phyloP scores from a whole-genome alignment of 768 basidiomycete genomes.

The Candolleomyces eurysporus region DNA sequence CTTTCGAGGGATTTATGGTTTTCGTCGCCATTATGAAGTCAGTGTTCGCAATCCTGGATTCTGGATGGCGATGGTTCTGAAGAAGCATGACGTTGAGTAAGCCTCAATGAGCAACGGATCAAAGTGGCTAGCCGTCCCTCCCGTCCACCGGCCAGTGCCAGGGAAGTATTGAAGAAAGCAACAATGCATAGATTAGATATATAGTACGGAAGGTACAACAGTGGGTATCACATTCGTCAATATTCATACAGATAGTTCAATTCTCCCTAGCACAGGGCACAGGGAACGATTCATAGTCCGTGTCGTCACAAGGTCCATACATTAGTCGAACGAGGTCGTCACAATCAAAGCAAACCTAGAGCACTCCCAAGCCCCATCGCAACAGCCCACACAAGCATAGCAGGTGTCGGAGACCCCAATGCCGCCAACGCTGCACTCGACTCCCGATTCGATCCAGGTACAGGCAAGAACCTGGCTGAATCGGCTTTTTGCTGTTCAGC shows the following conservation, averaged over 20 bases:
- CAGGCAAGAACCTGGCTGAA: slow-evolving; percentile 56
- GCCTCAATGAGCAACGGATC: too few relatives aligned
- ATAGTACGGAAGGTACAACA: neutral
- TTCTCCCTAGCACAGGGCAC: too few relatives aligned
- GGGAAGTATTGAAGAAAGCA: neutral
- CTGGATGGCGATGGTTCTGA: neutral
- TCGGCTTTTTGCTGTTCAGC: slow-evolving; percentile 52
- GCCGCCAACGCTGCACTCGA: neutral
- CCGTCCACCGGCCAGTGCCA: neutral
- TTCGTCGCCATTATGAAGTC: slow-evolving; percentile 1
- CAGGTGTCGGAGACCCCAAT: neutral
- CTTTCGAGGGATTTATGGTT: neutral
- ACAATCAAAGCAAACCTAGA: neutral
- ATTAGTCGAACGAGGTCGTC: too few relatives aligned
- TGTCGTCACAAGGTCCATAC: too few relatives aligned
- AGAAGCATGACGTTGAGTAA: neutral
- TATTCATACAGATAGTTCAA: too few relatives aligned
- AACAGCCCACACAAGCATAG: neutral
- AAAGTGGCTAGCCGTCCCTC: neutral
- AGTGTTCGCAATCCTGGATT: neutral
- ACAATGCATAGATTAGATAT: neutral
- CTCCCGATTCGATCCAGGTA: neutral
- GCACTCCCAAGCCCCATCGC: neutral
- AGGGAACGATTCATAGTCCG: too few relatives aligned
- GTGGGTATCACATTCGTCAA: neutral